phyloP scores from a whole-genome alignment of 192 early-diverging fungal genomes.

The Backusella morwellensis region DNA sequence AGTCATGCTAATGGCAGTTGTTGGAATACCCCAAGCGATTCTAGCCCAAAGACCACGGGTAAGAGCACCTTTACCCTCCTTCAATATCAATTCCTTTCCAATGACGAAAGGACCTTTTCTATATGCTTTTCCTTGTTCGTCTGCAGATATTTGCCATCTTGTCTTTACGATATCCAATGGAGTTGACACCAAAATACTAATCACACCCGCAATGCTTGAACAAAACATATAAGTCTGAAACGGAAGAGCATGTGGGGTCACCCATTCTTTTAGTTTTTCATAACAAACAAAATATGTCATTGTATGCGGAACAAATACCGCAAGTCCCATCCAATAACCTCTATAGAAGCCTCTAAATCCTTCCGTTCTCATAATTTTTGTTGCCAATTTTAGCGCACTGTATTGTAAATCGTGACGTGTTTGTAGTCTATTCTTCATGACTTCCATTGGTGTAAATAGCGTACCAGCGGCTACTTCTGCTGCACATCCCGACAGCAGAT shows the following conservation, averaged over 20 bases:
- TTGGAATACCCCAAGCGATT: conserved; percentile 67
- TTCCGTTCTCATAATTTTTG: conserved; percentile 49
- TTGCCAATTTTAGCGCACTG: conserved; percentile 37
- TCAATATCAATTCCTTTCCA: conserved; percentile 41
- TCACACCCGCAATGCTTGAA: conserved; percentile 55
- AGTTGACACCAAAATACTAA: conserved; percentile 64
- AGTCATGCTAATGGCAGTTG: conserved; percentile 69
- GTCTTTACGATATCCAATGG: conserved; percentile 80
- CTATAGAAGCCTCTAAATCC: conserved; percentile 67
- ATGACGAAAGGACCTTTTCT: conserved; percentile 38
- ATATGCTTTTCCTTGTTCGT: conserved; percentile 26
- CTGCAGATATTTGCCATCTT: conserved; percentile 62
- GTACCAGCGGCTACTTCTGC: conserved; percentile 69
- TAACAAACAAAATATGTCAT: conserved; percentile 69
- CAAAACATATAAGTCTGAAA: conserved; percentile 58
- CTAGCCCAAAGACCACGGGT: conserved; percentile 65
- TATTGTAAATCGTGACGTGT: conserved; percentile 18
- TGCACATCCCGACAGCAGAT: conserved; percentile 51
- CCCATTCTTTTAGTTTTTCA: conserved; percentile 52
- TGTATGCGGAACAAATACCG: conserved; percentile 76
- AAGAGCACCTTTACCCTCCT: conserved; percentile 65
- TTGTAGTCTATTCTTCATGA: conserved; percentile 75
- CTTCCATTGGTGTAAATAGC: conserved; percentile 87
- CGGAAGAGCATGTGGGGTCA: conserved; percentile 33
- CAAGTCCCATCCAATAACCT: conserved; percentile 71